These are phyloP conservation scores for Thermochaetoides thermophila DNA, from an alignment of 495 filamentous ascomycete genomes.

Conservation along the genomic window DNA sequence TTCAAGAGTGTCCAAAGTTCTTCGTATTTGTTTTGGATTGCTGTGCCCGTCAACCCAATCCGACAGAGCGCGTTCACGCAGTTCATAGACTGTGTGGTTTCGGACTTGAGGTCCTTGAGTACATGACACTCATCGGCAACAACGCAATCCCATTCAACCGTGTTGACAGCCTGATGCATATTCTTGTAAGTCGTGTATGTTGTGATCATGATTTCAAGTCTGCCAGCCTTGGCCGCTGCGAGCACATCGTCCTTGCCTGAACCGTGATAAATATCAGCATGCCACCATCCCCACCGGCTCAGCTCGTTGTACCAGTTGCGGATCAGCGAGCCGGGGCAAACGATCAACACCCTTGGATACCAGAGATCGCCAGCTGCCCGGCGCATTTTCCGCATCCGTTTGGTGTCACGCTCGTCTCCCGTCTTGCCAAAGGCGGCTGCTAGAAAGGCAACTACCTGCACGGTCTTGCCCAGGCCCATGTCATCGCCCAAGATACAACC, in stretches of 20 bases:
- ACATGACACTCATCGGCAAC: constrained; percentile 90
- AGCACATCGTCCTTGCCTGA: constrained; percentile 56
- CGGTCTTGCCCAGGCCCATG: constrained; percentile 95
- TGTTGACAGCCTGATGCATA: constrained; percentile 61
- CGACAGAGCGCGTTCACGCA: constrained; percentile 83
- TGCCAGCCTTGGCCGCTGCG: constrained; percentile 56
- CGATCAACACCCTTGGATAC: constrained; percentile 78
- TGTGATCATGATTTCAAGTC: constrained; percentile 80
- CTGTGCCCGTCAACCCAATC: constrained; percentile 88
- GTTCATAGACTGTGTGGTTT: constrained; percentile 77
- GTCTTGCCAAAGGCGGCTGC: constrained; percentile 92
- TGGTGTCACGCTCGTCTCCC: constrained; percentile 73
- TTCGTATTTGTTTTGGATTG: constrained; percentile 96
- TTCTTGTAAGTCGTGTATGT: constrained; percentile 81
- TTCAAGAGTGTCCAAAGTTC: constrained; percentile 94
- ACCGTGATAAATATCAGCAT: constrained; percentile 71
- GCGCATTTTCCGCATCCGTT: constrained; percentile 85
- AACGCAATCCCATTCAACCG: constrained; percentile 89
- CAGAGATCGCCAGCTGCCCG: constrained; percentile 42
- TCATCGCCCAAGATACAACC: constrained; percentile 89
- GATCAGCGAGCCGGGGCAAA: constrained; percentile 81
- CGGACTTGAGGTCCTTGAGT: constrained; percentile 69
- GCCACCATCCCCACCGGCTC: constrained; percentile 89
- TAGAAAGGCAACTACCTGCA: constrained; percentile 91
- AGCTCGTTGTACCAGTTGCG: constrained; percentile 84